These are phyloP conservation scores for Pseudogymnoascus sp. DNA, from an alignment of 2,329 filamentous ascomycete genomes.

Conservation along the genomic window DNA sequence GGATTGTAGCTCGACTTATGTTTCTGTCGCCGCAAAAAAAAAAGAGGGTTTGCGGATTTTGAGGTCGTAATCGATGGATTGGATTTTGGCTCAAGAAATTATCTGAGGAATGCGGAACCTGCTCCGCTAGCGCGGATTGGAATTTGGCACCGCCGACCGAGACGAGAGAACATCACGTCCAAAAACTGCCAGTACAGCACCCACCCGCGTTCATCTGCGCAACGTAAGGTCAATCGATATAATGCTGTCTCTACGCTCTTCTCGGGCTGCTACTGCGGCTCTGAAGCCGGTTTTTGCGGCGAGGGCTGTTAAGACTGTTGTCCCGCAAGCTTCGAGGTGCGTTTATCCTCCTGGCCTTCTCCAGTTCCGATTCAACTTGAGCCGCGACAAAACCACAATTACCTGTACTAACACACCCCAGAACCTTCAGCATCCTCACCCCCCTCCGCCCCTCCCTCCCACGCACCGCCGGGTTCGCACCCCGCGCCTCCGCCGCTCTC, in stretches of 20 bases:
- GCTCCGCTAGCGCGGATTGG: conserved; percentile 19
- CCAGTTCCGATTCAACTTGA: not conserved
- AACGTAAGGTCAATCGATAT: conserved; percentile 4
- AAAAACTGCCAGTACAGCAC: not conserved
- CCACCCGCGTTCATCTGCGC: not conserved
- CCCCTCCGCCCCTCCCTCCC: conserved; percentile 22
- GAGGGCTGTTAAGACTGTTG: conserved; percentile 10
- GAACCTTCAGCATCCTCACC: conserved; percentile 26
- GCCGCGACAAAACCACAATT: not conserved
- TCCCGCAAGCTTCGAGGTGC: conserved; percentile 18
- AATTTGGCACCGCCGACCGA: not conserved
- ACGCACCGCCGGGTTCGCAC: not conserved
- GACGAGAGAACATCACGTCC: not conserved
- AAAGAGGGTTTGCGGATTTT: not conserved
- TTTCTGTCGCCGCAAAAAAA: not conserved
- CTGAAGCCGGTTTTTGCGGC: conserved; percentile 11
- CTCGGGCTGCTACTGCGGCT: conserved; percentile 17
- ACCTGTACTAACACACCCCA: conserved; percentile 1
- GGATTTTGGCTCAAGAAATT: conserved; percentile 7
- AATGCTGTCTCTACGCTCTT: conserved; percentile 26
- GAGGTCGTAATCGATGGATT: not conserved
- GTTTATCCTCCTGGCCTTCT: not conserved
- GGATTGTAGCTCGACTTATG: too few species aligned
- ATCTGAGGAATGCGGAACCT: conserved; percentile 9
- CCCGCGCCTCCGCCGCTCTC: conserved; percentile 1